Base-by-base conservation (phyloP, 148 eudicot genomes). In the Persicaria tinctoria region DNA sequence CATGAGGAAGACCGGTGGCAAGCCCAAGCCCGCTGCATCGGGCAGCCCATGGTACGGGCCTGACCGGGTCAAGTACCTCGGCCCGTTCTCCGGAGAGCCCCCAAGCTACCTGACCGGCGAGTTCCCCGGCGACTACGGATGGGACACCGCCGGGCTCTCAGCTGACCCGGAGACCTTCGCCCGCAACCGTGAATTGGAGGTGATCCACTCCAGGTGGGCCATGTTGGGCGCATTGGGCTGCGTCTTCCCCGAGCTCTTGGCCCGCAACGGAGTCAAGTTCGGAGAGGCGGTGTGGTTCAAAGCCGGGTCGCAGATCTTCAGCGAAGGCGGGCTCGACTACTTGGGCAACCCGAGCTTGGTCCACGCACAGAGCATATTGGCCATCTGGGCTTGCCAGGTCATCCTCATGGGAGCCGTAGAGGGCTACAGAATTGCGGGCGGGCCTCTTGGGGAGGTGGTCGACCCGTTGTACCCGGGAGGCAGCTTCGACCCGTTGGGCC, bases 121-220 rank as follows among this genome's bases (percentile, higher is more conserved):
- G 47, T 82, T 82, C 62, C 85, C 82, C 13, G 85, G 85, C 54
- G 82, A 82, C 49, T 82, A 82, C n/a, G 85, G 82, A 9, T 79
- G 85, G 85, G 82, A 79, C 70, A 79, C 82, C 14, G 82, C 82
- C 46, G 85, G 85, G 0, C 68, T 20, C 8, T 83, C 85, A 47
- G 85, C 85, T 55, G 85, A 83, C 71, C 85, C 85, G 0, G 85
- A 83, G 44, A 83, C 85, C 49, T 83, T 83, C 48, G 78, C 84
- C 13, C 78, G 75, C 76, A 82, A 82, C 81, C 84, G 81, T 73
- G 84, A 81, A 53, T 76, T 81, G 0, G 84, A 82, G 55, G 85
- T 82, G 38, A 82, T 82, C 73, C 85, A 82, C 49, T 72, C 66
- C 32, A 79, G 85, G 56, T 82, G 85, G 85, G 85, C 85, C 41